Percentiles rank a stretch among this genome's conserved stretches.
phyloP scores from a whole-genome alignment of 306 rosid genomes.

The Abrus pulchellus region DNA sequence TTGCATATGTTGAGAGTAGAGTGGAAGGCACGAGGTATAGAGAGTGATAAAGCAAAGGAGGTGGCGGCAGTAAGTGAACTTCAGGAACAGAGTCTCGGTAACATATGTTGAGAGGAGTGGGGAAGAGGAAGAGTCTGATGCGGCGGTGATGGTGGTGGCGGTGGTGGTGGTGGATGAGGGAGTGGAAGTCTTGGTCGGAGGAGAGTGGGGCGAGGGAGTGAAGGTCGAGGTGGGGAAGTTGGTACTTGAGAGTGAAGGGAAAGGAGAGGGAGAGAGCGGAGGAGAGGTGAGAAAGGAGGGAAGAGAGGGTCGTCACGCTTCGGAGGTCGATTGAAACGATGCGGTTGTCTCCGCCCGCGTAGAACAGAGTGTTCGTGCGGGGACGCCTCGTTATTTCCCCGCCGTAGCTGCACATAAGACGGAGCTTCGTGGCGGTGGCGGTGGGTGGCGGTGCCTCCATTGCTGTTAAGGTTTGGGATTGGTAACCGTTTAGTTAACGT shows the following conservation, averaged over 20 bases:
- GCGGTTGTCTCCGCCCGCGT: conserved; percentile 73
- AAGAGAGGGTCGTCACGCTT: conserved; percentile 46
- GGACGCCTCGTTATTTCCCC: conserved; percentile 64
- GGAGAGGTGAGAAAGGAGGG: conserved; percentile 57
- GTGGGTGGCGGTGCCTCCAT: conserved; percentile 50
- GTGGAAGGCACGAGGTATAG: too few relatives aligned
- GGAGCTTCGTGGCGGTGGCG: conserved; percentile 48
- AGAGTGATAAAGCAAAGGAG: neutral
- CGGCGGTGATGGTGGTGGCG: conserved; percentile 47
- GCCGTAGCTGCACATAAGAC: conserved; percentile 76
- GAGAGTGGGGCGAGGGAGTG: conserved; percentile 62
- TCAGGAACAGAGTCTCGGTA: conserved; percentile 41
- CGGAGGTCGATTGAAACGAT: conserved; percentile 57
- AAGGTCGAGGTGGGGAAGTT: conserved; percentile 61
- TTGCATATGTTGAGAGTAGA: too few relatives aligned
- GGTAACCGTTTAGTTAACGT: too few relatives aligned
- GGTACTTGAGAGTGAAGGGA: conserved; percentile 66
- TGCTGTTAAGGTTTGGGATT: too few relatives aligned
- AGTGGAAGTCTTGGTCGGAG: conserved; percentile 57
- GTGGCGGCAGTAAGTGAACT: conserved; percentile 18
- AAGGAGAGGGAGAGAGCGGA: conserved; percentile 47
- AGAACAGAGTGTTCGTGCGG: conserved; percentile 54
- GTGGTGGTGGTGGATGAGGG: conserved; percentile 56
- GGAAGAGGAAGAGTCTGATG: conserved; percentile 64
- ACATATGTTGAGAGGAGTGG: conserved; percentile 44